A percentile compares a stretch with the other conserved stretches of the same genome.
Conservation (phyloP, 2,329 filamentous ascomycete genomes). For the Huntiella abstrusa region DNA sequence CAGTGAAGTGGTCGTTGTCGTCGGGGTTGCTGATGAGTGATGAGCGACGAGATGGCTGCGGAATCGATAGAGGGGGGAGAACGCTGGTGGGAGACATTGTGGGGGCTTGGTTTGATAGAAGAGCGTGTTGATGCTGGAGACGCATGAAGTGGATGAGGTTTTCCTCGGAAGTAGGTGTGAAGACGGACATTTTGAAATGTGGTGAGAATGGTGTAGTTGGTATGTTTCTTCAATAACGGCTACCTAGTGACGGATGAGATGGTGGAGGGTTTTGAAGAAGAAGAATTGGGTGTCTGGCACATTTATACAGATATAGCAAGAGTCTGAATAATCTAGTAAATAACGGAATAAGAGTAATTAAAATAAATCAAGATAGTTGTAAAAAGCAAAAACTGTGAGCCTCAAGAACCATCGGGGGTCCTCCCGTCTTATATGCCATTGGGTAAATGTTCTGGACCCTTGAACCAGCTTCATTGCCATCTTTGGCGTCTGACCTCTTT, state of each 20-base stretch:
- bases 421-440: no score
- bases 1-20: neutral
- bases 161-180: neutral
- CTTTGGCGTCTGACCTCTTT: no score
- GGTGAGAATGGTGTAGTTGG: neutral
- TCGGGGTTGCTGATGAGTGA: neutral
- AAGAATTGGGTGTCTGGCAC: constrained; percentile 1
- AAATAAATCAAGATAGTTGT: neutral
- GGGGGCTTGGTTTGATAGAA: neutral
- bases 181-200: neutral
- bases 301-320: constrained; percentile 4
- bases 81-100: constrained; percentile 3
- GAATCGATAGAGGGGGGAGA: neutral
- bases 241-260: neutral
- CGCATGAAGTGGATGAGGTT: neutral
- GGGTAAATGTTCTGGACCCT: no score
- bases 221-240: neutral
- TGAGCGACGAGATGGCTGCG: neutral
- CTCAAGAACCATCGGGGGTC: neutral
- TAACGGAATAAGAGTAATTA: neutral
- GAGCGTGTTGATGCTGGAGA: neutral
- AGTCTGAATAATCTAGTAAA: neutral
- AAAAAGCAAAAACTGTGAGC: neutral
- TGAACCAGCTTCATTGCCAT: no score
- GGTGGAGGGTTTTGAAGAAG: neutral